Conservation (phyloP, 768 basidiomycete genomes). For the Rhizopogon salebrosus region DNA sequence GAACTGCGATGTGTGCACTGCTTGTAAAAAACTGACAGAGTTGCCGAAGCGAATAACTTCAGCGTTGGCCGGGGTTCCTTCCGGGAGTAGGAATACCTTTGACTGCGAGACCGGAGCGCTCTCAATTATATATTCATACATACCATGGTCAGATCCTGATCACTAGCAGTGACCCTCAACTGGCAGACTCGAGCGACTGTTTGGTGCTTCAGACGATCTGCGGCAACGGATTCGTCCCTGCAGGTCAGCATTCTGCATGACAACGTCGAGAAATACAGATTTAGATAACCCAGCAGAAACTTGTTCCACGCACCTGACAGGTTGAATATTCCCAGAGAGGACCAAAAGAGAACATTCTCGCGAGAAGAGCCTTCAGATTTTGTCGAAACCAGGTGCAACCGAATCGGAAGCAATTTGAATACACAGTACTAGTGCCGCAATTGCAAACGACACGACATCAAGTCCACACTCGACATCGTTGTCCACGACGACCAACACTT, state of each 20-base stretch:
- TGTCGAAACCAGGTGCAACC: background rate
- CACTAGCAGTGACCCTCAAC: no score
- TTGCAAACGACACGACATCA: conserved; percentile 11
- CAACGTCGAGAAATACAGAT: no score
- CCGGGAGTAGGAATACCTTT: background rate
- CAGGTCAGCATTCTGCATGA: background rate
- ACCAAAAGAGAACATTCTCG: background rate
- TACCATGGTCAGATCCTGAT: background rate
- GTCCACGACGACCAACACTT: conserved; percentile 13
- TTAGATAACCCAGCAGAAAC: no score
- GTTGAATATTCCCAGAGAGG: background rate
- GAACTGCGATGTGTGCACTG: no score
- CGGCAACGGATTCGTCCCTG: background rate
- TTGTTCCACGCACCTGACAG: background rate
- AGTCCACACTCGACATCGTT: conserved; percentile 7
- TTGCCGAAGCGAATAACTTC: background rate
- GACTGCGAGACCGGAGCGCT: background rate
- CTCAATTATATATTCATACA: background rate
- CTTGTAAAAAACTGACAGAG: no score
- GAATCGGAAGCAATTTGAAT: conserved; percentile 1
- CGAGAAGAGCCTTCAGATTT: background rate
- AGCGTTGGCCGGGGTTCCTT: no score
- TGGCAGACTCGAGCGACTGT: no score
- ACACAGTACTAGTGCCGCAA: no score
- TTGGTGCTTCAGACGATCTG: no score